Evolutionary conservation across 192 early-diverging fungal species (phyloP).

Genomic region (Cladochytrium replicatum): DNA sequence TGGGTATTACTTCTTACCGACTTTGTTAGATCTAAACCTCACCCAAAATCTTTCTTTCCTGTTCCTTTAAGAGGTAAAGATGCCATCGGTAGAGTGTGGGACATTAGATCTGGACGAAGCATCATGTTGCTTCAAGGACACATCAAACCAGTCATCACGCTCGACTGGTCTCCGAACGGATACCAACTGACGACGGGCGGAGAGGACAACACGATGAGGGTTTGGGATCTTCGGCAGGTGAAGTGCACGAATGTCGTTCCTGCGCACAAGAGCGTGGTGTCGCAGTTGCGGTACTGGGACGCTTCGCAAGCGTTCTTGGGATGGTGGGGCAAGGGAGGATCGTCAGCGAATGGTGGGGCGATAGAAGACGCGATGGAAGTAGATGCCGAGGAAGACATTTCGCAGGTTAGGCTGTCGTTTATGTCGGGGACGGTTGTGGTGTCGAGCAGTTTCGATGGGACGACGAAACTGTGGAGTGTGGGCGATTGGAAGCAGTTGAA

Average conservation of each 20-base stretch:
- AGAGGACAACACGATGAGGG: constrained; percentile 81
- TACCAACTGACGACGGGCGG: constrained; percentile 86
- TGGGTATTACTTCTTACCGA: no score
- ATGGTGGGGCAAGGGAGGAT: no score
- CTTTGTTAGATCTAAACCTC: no score
- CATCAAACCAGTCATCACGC: constrained; percentile 73
- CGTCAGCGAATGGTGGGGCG: constrained; percentile 19
- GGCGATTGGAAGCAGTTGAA: constrained; percentile 91
- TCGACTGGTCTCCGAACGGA: constrained; percentile 90
- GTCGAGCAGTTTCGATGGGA: constrained; percentile 76
- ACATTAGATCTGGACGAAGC: constrained; percentile 81
- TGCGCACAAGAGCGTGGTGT: constrained; percentile 84
- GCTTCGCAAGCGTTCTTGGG: constrained; percentile 34
- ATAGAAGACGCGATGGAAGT: constrained; percentile 18
- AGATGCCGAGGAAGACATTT: constrained; percentile 26
- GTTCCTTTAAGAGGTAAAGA: constrained; percentile 65
- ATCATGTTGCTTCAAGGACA: constrained; percentile 85
- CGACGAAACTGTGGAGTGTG: constrained; percentile 84
- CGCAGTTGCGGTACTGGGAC: constrained; percentile 57
- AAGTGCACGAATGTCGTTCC: constrained; percentile 74
- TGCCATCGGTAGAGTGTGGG: constrained; percentile 90
- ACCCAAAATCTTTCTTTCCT: no score
- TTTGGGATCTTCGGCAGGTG: constrained; percentile 84
- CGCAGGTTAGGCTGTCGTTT: constrained; percentile 22
- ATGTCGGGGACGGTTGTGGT: constrained; percentile 70